A percentile compares a stretch with the other conserved stretches of the same genome.
Conservation (phyloP, 202 grass and related monocot genomes). For the Schoenoplectus triqueter region DNA sequence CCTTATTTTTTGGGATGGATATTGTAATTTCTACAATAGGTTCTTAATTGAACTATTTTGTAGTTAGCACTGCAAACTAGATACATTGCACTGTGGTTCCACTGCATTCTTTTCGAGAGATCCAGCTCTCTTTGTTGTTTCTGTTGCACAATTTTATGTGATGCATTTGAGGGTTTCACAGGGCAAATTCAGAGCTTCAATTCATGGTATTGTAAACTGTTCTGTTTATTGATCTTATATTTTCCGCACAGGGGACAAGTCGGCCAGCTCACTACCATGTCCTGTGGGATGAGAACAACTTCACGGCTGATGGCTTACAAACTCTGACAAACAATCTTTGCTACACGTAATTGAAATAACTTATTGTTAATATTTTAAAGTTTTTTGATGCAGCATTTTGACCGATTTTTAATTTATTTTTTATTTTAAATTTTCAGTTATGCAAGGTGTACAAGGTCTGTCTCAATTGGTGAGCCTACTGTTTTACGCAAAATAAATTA, state of each 20-base stretch:
- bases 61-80: background rate
- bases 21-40: constrained; percentile 10
- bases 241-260: constrained; percentile 61
- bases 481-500: background rate
- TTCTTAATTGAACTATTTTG: background rate
- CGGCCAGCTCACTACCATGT: constrained; percentile 94
- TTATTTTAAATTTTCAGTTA: constrained; percentile 49
- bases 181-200: background rate
- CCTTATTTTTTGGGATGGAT: background rate
- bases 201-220: background rate
- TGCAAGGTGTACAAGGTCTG: constrained; percentile 83
- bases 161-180: background rate
- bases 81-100: background rate
- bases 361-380: background rate
- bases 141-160: background rate
- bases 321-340: constrained; percentile 96
- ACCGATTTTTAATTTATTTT: background rate
- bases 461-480: constrained; percentile 74
- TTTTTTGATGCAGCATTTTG: background rate
- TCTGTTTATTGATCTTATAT: background rate
- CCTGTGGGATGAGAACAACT: constrained; percentile 96
- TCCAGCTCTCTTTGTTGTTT: background rate
- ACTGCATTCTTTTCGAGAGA: background rate
- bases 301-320: constrained; percentile 83
- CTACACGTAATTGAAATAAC: constrained; percentile 66